Evolutionary conservation across 2,329 filamentous ascomycete species (phyloP), one percentile per base, ranked within the genome.

Genomic region (Metarhizium humberi): DNA sequence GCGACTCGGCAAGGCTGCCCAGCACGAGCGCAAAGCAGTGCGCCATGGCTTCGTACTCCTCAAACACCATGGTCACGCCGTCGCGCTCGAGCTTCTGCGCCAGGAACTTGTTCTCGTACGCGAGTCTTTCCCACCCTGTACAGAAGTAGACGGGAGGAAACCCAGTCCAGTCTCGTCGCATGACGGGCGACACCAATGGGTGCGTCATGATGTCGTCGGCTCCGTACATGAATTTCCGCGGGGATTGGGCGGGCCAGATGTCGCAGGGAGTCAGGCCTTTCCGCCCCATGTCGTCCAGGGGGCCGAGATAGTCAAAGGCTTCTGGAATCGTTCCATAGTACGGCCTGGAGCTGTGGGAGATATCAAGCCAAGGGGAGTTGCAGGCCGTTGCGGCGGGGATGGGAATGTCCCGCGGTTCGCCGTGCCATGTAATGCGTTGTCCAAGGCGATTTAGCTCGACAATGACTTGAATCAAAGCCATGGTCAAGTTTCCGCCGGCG

Each of bases 21-120:
- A 89, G 69, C 1, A 88, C 59, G 59, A 83, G 63, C 0, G 78
- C 81, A 64, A 90, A 92, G 61, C 81, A 83, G 69, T 92, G 88
- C 54, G 89, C 87, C 88, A 92, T 92, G 3, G 82, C 86, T 67
- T 91, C 85, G 66, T 84, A 94, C 69, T 90, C 81, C 66, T 88
- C 82, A 63, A 84, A 87, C 3, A 81, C 75, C 0, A 92, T 80
- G 0, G 63, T 64, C 0, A 86, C 85, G 5, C 80, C 82, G 49
- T 87, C 80, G 7, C 63, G 59, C 16, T 74, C 73, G 11, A 88
- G 73, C 43, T 77, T 75, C 45, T 72, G 69, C 0, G 84, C 86
- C 2, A 89, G 65, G 53, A 81, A 81, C 59, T 76, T 77, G 57
- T 77, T 78, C 67, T 91, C 87, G 66, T 90, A 87, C 1, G 79